These are phyloP conservation scores for Millerago galiae DNA, from an alignment of 805 yeast species.

Conservation along the genomic window DNA sequence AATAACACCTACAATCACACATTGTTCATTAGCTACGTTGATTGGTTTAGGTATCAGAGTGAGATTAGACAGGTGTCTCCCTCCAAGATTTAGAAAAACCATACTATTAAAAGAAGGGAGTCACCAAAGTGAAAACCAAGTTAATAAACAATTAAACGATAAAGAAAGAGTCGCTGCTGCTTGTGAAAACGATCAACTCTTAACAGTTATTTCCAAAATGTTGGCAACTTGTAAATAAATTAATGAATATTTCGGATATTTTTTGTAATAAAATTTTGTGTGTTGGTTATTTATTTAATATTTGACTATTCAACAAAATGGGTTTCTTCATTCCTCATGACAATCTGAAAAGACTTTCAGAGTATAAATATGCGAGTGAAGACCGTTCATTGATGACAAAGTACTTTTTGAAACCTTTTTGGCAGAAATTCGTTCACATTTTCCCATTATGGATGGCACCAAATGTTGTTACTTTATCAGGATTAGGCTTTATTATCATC, in stretches of 20 bases:
- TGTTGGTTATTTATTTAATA: too few relatives aligned
- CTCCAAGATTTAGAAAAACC: constrained; percentile 74
- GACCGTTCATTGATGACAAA: constrained; percentile 77
- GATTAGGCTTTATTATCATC: constrained; percentile 62
- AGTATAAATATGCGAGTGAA: constrained; percentile 56
- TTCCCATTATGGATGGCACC: constrained; percentile 93
- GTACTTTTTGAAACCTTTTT: constrained; percentile 73
- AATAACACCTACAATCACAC: constrained; percentile 97
- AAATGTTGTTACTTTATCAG: constrained; percentile 77
- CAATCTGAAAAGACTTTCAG: constrained; percentile 44
- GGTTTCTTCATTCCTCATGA: constrained; percentile 57
- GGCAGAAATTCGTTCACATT: constrained; percentile 62
- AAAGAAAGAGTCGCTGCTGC: constrained; percentile 98
- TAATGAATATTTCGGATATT: neutral
- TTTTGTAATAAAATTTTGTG: too few relatives aligned
- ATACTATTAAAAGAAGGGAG: constrained; percentile 84
- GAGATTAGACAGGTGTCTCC: constrained; percentile 80
- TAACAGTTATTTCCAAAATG: constrained; percentile 91
- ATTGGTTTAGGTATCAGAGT: constrained; percentile 95
- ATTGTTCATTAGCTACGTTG: constrained; percentile 91
- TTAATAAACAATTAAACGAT: constrained; percentile 93
- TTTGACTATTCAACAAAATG: too few relatives aligned
- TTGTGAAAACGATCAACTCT: constrained; percentile 89
- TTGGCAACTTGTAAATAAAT: constrained; percentile 60
- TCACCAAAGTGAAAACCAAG: constrained; percentile 94